Evolutionary conservation across 768 basidiomycete species (phyloP).

Genomic region (Multifurca ochricompacta): DNA sequence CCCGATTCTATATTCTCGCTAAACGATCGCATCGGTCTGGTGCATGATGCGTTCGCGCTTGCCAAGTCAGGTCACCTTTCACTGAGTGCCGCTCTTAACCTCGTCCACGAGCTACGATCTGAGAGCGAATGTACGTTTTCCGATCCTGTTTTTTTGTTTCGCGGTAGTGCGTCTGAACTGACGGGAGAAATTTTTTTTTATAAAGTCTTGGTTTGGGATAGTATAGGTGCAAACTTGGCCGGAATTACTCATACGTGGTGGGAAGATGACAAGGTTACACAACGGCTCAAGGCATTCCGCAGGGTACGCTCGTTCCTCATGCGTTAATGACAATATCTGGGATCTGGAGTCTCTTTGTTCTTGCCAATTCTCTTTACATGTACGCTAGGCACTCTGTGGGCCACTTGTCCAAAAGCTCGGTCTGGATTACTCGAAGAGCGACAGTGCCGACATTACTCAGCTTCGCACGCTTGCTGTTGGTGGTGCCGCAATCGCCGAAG

Average conservation of each 20-base stretch:
- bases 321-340: not conserved
- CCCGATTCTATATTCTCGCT: conserved; percentile 58
- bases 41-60: conserved; percentile 75
- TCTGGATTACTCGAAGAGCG: conserved; percentile 59
- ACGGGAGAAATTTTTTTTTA: too few species aligned
- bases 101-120: conserved; percentile 57
- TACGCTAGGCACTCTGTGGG: conserved; percentile 48
- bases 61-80: conserved; percentile 73
- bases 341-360: not conserved
- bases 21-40: conserved; percentile 84
- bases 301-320: conserved; percentile 34
- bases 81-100: conserved; percentile 66
- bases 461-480: conserved; percentile 69
- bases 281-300: conserved; percentile 51
- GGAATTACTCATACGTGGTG: conserved; percentile 67
- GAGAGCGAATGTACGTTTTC: conserved; percentile 66
- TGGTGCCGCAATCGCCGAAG: conserved; percentile 42
- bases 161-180: not conserved
- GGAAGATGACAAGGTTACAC: conserved; percentile 56
- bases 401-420: conserved; percentile 77
- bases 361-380: not conserved
- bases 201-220: conserved; percentile 81
- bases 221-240: conserved; percentile 49
- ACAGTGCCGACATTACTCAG: conserved; percentile 59
- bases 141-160: not conserved